Evolutionary conservation across 2,329 filamentous ascomycete species (phyloP).

Genomic region (Pseudocercospora macadamiae): DNA sequence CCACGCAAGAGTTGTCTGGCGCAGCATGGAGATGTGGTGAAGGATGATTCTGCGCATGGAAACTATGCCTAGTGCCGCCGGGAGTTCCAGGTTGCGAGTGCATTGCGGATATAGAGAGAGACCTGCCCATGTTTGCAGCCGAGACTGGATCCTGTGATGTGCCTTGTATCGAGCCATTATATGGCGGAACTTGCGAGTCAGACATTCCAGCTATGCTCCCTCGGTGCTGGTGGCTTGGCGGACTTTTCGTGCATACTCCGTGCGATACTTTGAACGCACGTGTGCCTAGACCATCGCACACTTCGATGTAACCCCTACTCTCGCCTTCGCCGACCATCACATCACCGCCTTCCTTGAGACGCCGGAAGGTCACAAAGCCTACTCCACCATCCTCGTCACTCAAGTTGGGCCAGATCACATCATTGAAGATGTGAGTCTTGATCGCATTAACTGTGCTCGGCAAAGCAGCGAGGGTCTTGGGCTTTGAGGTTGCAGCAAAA

Average conservation of each 20-base stretch:
- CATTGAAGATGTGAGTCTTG: slow-evolving; percentile 95
- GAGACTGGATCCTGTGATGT: slow-evolving; percentile 23
- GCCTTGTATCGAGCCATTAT: slow-evolving; percentile 33
- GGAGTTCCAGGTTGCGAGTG: slow-evolving; percentile 35
- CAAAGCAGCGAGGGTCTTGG: slow-evolving; percentile 83
- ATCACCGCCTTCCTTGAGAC: slow-evolving; percentile 86
- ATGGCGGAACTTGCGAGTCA: slow-evolving; percentile 35
- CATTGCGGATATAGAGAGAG: slow-evolving; percentile 34
- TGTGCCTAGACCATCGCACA: slow-evolving; percentile 86
- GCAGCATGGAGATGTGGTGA: slow-evolving; percentile 31
- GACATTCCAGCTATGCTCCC: slow-evolving; percentile 46
- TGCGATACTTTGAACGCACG: slow-evolving; percentile 88
- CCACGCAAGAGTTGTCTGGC: slow-evolving; percentile 60
- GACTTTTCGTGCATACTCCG: slow-evolving; percentile 78
- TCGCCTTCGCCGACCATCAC: slow-evolving; percentile 79
- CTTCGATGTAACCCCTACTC: slow-evolving; percentile 80
- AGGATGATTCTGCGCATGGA: slow-evolving; percentile 30
- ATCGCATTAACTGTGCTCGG: slow-evolving; percentile 89
- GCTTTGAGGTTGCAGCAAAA: slow-evolving; percentile 72
- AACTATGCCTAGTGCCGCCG: slow-evolving; percentile 31
- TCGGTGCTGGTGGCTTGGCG: slow-evolving; percentile 42
- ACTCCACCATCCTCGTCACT: slow-evolving; percentile 95
- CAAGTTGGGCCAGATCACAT: slow-evolving; percentile 95
- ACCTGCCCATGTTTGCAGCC: slow-evolving; percentile 26
- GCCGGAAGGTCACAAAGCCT: slow-evolving; percentile 86